A percentile compares a stretch with the other conserved stretches of the same genome.
Conservation (phyloP, 768 basidiomycete genomes). For the Stropharia rugosoannulata region DNA sequence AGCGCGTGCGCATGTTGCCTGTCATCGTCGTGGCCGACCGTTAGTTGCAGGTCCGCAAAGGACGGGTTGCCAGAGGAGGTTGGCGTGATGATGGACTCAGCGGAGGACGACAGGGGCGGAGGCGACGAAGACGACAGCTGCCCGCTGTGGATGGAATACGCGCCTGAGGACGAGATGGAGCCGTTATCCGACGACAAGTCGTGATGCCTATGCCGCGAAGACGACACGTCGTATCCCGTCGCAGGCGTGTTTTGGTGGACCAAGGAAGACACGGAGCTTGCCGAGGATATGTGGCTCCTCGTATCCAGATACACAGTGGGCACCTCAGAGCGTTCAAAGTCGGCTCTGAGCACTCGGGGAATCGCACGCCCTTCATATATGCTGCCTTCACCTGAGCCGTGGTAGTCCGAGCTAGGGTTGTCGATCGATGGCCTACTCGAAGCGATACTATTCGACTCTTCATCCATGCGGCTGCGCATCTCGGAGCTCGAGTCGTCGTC, state of each 20-base stretch:
- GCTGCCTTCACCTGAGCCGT: conserved; percentile 31
- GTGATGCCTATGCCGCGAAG: conserved; percentile 1
- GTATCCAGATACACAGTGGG: conserved; percentile 40
- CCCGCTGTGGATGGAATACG: conserved; percentile 19
- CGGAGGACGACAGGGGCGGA: conserved; percentile 55
- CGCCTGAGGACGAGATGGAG: conserved; percentile 26
- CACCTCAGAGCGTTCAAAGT: conserved; percentile 24
- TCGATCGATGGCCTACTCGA: conserved; percentile 25
- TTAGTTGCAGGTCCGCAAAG: conserved; percentile 33
- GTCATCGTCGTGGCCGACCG: conserved; percentile 12
- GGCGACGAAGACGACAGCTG: conserved; percentile 23
- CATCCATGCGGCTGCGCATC: conserved; percentile 10
- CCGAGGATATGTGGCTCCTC: conserved; percentile 27
- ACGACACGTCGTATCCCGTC: not conserved
- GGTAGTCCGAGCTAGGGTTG: conserved; percentile 32
- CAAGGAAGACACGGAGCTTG: conserved; percentile 26
- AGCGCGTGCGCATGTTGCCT: conserved; percentile 5
- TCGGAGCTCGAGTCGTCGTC: conserved; percentile 9
- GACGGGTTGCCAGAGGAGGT: conserved; percentile 51
- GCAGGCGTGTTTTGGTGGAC: conserved; percentile 6
- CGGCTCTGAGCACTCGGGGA: conserved; percentile 5
- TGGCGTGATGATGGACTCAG: conserved; percentile 59
- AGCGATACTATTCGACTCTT: conserved; percentile 21
- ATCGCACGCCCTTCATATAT: not conserved
- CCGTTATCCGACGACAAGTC: conserved; percentile 12